Percentiles rank a stretch among this genome's conserved stretches.
phyloP scores from a whole-genome alignment of 345 rosid species.

The Adansonia digitata region DNA sequence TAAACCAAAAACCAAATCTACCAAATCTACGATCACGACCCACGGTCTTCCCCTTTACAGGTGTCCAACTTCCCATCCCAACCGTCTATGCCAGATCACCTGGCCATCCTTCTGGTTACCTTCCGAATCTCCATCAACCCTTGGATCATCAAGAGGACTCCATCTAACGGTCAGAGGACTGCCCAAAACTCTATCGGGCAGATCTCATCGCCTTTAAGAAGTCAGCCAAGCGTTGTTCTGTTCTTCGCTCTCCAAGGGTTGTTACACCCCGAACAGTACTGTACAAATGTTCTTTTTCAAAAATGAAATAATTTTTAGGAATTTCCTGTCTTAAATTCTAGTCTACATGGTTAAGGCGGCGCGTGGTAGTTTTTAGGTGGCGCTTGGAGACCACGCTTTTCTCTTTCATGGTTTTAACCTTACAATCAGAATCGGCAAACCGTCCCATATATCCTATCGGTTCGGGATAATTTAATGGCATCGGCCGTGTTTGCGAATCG shows the following conservation, averaged over 20 bases:
- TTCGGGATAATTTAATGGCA: conserved; percentile 34
- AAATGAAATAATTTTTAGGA: neutral
- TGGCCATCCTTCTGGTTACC: conserved; percentile 31
- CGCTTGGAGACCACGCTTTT: conserved; percentile 30
- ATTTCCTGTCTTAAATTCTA: neutral
- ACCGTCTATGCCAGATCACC: conserved; percentile 46
- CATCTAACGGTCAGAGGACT: conserved; percentile 20
- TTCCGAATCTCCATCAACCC: neutral
- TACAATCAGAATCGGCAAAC: neutral
- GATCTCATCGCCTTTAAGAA: conserved; percentile 59
- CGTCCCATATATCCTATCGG: conserved; percentile 19
- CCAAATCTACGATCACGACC: conserved; percentile 24
- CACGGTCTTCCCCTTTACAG: conserved; percentile 11
- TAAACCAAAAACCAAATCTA: conserved; percentile 19
- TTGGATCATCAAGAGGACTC: conserved; percentile 1
- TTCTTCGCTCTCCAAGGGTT: conserved; percentile 38
- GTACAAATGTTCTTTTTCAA: too few relatives aligned
- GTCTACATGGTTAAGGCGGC: conserved; percentile 6
- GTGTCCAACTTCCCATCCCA: conserved; percentile 15
- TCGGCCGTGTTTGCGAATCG: conserved; percentile 49
- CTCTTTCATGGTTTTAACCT: conserved; percentile 25
- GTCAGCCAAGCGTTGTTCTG: conserved; percentile 25
- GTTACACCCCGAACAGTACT: conserved; percentile 25
- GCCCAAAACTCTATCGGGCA: conserved; percentile 41
- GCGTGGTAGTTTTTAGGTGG: conserved; percentile 25